Evolutionary conservation across 768 basidiomycete genomes (phyloP), one percentile per base, ranked within the genome.

Genomic region (Chalciporus sphaerocephalus): DNA sequence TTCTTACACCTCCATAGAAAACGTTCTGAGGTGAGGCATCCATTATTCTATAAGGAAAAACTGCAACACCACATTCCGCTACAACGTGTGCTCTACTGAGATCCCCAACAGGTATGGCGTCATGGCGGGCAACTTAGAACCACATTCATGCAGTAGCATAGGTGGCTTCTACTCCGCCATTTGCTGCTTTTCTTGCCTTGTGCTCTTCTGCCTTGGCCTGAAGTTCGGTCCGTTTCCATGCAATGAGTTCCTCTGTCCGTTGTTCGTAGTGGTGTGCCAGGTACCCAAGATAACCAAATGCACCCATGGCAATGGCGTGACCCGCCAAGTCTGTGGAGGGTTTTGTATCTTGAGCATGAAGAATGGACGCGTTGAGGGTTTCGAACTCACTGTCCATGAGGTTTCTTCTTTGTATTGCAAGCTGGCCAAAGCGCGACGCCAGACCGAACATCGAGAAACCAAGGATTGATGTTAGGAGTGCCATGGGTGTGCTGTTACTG

Each of bases 381-480:
- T 28, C 44, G 44, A 17, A 78, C 91, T 64, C 61, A 94, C 92
- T 90, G 37, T 81, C 76, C 66, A 87, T 79, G 48, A 93, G 75
- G 60, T 83, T 81, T 58, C 86, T 75, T 61, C 76, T 83, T 66
- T 91, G 85, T 58, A 96, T 86, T 43, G 85, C 86, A 18, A 96
- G 81, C 69, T 94, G 92, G 56, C 88, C 90, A 49, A 92, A 73
- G 48, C 93, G 78, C 16, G 85, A 82, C 17, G 83, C 83, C 47
- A 96, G 83, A 34, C 92, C 92, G 60, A 92, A 85, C 46, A 77
- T 66, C 3, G 88, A 86, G 67, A 89, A 89, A 33, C 88, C 87
- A 60, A 89, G 64, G 51, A 91, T 67, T 60, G 79, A 87, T 40
- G 79, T 69, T 45, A 86, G 69, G 59, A 89, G 68, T 33, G 85